phyloP scores from a whole-genome alignment of 2,329 filamentous ascomycete species.

The Akanthomyces uredinophilus region DNA sequence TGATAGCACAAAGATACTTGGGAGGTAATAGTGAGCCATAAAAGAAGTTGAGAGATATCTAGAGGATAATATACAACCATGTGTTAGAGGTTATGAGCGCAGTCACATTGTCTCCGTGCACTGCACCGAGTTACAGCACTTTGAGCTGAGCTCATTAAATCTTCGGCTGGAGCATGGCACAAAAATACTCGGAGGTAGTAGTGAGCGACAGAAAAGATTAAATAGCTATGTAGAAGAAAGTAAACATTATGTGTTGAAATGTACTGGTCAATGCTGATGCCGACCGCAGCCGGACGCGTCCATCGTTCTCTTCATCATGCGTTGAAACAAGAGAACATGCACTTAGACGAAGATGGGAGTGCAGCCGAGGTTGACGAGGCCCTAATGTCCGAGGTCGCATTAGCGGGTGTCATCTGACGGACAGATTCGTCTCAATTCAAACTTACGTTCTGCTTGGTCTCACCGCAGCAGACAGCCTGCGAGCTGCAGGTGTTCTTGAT shows the following conservation, averaged over 20 bases:
- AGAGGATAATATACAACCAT: neutral
- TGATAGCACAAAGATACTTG: neutral
- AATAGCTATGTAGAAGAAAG: neutral
- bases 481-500: neutral
- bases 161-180: too few species aligned
- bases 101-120: slow-evolving; percentile 31
- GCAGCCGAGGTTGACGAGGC: slow-evolving; percentile 7
- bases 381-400: neutral
- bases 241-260: neutral
- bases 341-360: neutral
- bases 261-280: neutral
- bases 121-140: slow-evolving; percentile 24
- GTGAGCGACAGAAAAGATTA: too few species aligned
- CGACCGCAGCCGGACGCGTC: too few species aligned
- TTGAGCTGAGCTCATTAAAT: slow-evolving; percentile 14
- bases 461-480: neutral
- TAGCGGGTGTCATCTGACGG: neutral
- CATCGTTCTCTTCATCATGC: neutral
- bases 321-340: neutral
- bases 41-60: neutral
- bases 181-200: too few species aligned
- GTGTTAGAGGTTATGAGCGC: too few species aligned
- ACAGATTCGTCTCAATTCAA: neutral
- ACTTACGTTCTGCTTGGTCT: neutral
- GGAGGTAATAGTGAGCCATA: neutral